A percentile compares a stretch with the other conserved stretches of the same genome.
These are phyloP conservation scores for Phylloboletellus chloephorus DNA, from an alignment of 1,284 basidiomycete genomes.

Conservation along the genomic window DNA sequence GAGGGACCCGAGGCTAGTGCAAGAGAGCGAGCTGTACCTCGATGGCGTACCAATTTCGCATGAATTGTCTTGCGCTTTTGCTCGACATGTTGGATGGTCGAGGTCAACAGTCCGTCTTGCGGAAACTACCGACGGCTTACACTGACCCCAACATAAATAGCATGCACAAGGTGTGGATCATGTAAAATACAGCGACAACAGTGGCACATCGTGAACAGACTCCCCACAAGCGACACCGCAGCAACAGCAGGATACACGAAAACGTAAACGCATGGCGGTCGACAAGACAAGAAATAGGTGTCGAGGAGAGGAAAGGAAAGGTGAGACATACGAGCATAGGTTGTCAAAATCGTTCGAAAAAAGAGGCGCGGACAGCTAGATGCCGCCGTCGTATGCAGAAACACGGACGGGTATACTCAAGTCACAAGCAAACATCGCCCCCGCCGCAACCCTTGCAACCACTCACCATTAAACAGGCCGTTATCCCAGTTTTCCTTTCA, in stretches of 20 bases:
- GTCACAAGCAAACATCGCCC: slow-evolving; percentile 41
- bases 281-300: slow-evolving; percentile 18
- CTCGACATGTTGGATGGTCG: slow-evolving; percentile 22
- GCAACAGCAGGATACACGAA: slow-evolving; percentile 4
- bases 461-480: slow-evolving; percentile 30
- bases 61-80: slow-evolving; percentile 34
- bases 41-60: slow-evolving; percentile 78
- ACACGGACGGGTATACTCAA: slow-evolving; percentile 18
- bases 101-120: not conserved
- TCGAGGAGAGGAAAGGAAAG: slow-evolving; percentile 10
- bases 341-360: slow-evolving; percentile 3
- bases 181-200: slow-evolving; percentile 31
- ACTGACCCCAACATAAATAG: slow-evolving; percentile 6
- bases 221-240: slow-evolving; percentile 10
- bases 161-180: slow-evolving; percentile 25
- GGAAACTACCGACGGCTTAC: not conserved
- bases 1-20: not conserved
- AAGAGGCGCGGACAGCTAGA: slow-evolving; percentile 7
- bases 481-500: slow-evolving; percentile 34
- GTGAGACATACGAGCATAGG: slow-evolving; percentile 21
- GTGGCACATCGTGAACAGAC: slow-evolving; percentile 23
- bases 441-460: slow-evolving; percentile 42
- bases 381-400: slow-evolving; percentile 3
- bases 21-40: slow-evolving; percentile 47
- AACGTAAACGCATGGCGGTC: not conserved